Percentiles rank a stretch among this genome's conserved stretches.
Evolutionary conservation across 1,284 basidiomycete species (phyloP).

Genomic region (Clitocybe nebularis): DNA sequence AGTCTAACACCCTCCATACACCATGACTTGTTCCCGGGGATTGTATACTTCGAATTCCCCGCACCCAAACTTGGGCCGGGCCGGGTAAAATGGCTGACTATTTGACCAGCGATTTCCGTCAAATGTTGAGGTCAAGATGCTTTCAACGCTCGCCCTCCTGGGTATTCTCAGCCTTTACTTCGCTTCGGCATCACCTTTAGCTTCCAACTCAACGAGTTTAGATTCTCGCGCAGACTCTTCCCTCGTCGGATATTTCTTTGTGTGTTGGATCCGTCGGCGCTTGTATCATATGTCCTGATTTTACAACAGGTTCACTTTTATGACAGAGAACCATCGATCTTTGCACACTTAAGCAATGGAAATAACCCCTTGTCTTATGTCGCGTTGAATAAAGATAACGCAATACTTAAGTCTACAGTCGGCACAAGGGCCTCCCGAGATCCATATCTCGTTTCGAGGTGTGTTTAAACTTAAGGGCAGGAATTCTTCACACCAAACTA

Average conservation of each 20-base stretch:
- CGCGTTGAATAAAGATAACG: constrained; percentile 12
- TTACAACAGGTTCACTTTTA: constrained; percentile 4
- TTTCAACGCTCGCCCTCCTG: background rate
- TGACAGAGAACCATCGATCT: constrained; percentile 12
- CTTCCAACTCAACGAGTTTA: background rate
- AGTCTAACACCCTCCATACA: background rate
- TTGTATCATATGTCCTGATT: background rate
- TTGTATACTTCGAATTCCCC: background rate
- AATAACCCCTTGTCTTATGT: constrained; percentile 11
- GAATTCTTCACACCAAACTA: background rate
- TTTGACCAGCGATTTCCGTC: background rate
- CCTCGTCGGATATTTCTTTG: constrained; percentile 2
- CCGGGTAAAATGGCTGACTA: background rate
- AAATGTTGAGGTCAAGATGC: background rate
- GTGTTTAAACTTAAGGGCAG: background rate
- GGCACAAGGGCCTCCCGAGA: constrained; percentile 13
- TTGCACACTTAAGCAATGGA: constrained; percentile 10
- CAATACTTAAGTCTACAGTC: constrained; percentile 11
- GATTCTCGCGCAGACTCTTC: background rate
- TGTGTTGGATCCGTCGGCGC: constrained; percentile 1
- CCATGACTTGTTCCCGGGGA: background rate
- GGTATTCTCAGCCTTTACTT: background rate
- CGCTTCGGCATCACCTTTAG: background rate
- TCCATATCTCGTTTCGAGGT: constrained; percentile 10
- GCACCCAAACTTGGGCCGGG: background rate